These are phyloP conservation scores for Geranomyces michiganensis DNA, from an alignment of 192 early-diverging fungal genomes.

Conservation along the genomic window DNA sequence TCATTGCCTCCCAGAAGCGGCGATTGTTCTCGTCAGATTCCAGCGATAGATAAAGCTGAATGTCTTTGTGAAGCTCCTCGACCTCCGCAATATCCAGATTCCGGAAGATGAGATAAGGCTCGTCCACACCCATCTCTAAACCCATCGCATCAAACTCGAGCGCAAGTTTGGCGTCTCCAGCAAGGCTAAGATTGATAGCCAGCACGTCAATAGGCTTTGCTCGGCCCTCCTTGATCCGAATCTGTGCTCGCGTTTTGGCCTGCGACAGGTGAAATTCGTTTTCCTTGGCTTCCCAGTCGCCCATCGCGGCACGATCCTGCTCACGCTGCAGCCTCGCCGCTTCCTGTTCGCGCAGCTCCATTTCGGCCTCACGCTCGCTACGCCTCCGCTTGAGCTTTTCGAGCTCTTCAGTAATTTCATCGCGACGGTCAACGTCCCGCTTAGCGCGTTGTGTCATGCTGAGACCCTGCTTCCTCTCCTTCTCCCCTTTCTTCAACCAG, in stretches of 20 bases:
- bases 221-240: slow-evolving; percentile 83
- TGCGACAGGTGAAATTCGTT: slow-evolving; percentile 93
- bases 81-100: slow-evolving; percentile 68
- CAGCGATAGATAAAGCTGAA: slow-evolving; percentile 82
- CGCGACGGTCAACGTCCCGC: slow-evolving; percentile 60
- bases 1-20: slow-evolving; percentile 88
- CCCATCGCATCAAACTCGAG: slow-evolving; percentile 75
- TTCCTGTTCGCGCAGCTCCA: slow-evolving; percentile 80
- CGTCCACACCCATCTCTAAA: slow-evolving; percentile 84
- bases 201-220: slow-evolving; percentile 92
- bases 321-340: slow-evolving; percentile 73
- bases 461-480: slow-evolving; percentile 71
- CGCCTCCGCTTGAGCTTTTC: slow-evolving; percentile 80
- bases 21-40: slow-evolving; percentile 76
- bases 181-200: slow-evolving; percentile 85
- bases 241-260: slow-evolving; percentile 88
- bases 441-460: slow-evolving; percentile 58
- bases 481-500: slow-evolving; percentile 92
- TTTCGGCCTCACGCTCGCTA: slow-evolving; percentile 80
- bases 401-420: slow-evolving; percentile 68
- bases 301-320: slow-evolving; percentile 81
- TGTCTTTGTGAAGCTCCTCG: slow-evolving; percentile 82
- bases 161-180: slow-evolving; percentile 65
- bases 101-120: slow-evolving; percentile 82
- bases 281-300: slow-evolving; percentile 95